phyloP scores from a whole-genome alignment of 1,284 basidiomycete species.

The Pseudozyma flocculosa region DNA sequence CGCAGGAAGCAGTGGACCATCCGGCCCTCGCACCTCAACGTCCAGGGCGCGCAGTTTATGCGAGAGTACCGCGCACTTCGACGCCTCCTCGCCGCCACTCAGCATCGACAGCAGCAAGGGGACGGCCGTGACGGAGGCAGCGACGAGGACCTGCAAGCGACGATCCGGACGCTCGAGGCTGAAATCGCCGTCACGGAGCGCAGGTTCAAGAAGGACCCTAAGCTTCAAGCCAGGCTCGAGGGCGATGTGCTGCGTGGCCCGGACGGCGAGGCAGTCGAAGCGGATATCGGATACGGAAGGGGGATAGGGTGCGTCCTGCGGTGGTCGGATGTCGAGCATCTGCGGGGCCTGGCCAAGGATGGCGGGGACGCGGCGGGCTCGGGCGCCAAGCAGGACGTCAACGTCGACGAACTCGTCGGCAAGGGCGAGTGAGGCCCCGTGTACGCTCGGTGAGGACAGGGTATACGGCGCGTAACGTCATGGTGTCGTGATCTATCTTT shows the following conservation, averaged over 20 bases:
- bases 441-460: no score
- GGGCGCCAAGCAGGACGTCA: no score
- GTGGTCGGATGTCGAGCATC: slow-evolving; percentile 28
- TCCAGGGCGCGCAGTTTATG: slow-evolving; percentile 25
- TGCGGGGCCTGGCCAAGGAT: no score
- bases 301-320: slow-evolving; percentile 14
- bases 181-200: neutral
- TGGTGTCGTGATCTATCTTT: no score
- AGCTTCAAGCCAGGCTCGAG: slow-evolving; percentile 4
- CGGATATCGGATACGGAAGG: slow-evolving; percentile 25
- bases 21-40: slow-evolving; percentile 22
- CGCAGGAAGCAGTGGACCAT: slow-evolving; percentile 20
- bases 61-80: slow-evolving; percentile 15
- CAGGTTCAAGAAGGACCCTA: neutral
- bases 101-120: no score
- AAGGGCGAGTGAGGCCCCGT: no score
- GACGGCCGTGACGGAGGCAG: no score
- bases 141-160: no score
- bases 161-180: no score
- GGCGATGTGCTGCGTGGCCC: slow-evolving; percentile 19
- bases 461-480: no score
- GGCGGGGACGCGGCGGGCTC: no score
- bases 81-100: neutral
- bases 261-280: slow-evolving; percentile 14
- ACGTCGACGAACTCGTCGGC: no score